Evolutionary conservation across 192 early-diverging fungal species (phyloP), one percentile per base, ranked within the genome.

Genomic region (Entomortierella chlamydospora): DNA sequence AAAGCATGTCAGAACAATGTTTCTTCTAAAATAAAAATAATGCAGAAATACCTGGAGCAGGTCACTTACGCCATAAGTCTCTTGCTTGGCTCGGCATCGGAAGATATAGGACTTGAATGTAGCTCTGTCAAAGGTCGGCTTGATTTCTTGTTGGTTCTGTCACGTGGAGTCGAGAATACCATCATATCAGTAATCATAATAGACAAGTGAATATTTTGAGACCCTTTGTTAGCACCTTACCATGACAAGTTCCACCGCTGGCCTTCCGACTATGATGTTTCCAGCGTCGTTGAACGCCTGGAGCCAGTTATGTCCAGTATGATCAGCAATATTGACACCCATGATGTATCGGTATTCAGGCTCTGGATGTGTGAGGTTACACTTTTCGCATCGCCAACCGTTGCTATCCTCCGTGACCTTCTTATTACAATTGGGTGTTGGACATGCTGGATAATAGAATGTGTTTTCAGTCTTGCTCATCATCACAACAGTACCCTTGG

Each of bases 371-470:
- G 85, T 76, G 57, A 86, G 86, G 62, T 93, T 81, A 77, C 96
- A 98, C 72, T 95, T 96, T 61, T 97, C 97, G 73, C 98, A 99
- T 57, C 94, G 70, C 96, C 96, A 99, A 11, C 84, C 83, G 11
- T 67, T 76, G 10, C 59, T 56, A 45, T 91, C 88, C 45, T 94
- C 89, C 4, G 71, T 86, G 28, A 97, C 89, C 88, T 98, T 99
- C 81, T 98, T 99, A 81, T 88, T 93, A 84, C 98, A 99, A 30
- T 82, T 84, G 0, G 83, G 78, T 1, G 78, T 83, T 11, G 91
- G 93, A 78, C 98, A 99, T 10, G 92, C 94, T 18, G 98, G 93
- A 64, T 99, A 99, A 37, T 81, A 85, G 56, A 91, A 79, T 29
- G 64, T 68, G 70, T 86, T 90, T 22, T 92, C 89, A 39, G 81